Evolutionary conservation across 2,329 filamentous ascomycete species (phyloP).

Genomic region (Fusarium keratoplasticum): DNA sequence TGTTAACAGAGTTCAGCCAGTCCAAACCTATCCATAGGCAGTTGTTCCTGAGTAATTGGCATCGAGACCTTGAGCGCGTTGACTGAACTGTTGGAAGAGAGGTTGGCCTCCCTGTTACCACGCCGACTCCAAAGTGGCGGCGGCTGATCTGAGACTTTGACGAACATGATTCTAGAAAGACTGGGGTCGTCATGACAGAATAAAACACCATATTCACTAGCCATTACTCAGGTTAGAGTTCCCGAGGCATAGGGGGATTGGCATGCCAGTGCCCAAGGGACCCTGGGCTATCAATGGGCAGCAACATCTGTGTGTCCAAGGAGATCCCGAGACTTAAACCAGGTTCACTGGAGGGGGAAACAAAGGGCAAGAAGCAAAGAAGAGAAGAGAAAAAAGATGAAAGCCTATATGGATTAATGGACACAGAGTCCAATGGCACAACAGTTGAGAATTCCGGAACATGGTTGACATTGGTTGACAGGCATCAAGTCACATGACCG

Average conservation of each 20-base stretch:
- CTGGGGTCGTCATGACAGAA: not conserved
- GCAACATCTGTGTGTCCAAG: not conserved
- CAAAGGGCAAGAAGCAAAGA: not conserved
- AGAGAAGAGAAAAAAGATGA: not conserved
- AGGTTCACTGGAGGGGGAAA: not conserved
- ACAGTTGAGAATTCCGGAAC: not conserved
- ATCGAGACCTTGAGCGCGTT: not conserved
- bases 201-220: not conserved
- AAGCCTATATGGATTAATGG: not conserved
- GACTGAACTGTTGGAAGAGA: not conserved
- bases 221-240: not conserved
- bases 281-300: not conserved
- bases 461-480: not conserved
- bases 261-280: not conserved
- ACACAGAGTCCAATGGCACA: not conserved
- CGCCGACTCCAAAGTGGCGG: not conserved
- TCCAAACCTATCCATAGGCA: not conserved
- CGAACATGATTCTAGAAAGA: not conserved
- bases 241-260: not conserved
- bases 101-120: not conserved
- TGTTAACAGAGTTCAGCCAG: not conserved
- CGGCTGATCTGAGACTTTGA: not conserved
- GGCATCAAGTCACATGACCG: slow-evolving; percentile 30
- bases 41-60: not conserved
- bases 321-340: not conserved